Percentiles rank a stretch among this genome's conserved stretches.
These are phyloP conservation scores for Kodamaea hsintzibuensis DNA, from an alignment of 805 yeast species.

Conservation along the genomic window DNA sequence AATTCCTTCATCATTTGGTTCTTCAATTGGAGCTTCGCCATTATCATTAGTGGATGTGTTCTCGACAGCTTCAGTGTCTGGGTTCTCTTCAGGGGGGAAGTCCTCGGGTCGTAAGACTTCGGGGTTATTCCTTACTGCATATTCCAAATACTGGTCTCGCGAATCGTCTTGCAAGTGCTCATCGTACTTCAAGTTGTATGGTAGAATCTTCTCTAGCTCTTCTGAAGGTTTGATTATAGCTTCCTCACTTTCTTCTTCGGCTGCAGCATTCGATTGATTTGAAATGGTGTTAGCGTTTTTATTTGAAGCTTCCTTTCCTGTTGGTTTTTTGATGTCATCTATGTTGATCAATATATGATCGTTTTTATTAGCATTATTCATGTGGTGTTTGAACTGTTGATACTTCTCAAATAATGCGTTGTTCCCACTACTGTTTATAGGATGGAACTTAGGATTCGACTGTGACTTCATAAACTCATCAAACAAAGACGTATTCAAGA, in stretches of 20 bases:
- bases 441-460: constrained; percentile 30
- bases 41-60: not conserved
- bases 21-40: not conserved
- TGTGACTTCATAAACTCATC: constrained; percentile 29
- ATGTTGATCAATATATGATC: constrained; percentile 31
- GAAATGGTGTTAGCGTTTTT: not conserved
- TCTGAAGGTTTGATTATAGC: constrained; percentile 21
- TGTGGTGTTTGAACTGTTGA: constrained; percentile 23
- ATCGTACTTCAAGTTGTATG: constrained; percentile 35
- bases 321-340: constrained; percentile 19
- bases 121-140: constrained; percentile 9
- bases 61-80: constrained; percentile 1
- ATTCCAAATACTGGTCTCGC: constrained; percentile 23
- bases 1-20: constrained; percentile 22
- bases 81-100: constrained; percentile 6
- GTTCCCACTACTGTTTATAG: constrained; percentile 20
- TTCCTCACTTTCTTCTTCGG: constrained; percentile 7
- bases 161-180: constrained; percentile 25
- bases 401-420: constrained; percentile 16
- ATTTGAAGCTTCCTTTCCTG: not conserved
- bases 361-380: constrained; percentile 26
- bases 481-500: constrained; percentile 29
- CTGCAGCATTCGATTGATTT: not conserved
- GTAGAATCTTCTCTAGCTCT: constrained; percentile 25
- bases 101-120: constrained; percentile 6